phyloP scores from a whole-genome alignment of 163 green algal genomes.

The Chlorella variabilis region DNA sequence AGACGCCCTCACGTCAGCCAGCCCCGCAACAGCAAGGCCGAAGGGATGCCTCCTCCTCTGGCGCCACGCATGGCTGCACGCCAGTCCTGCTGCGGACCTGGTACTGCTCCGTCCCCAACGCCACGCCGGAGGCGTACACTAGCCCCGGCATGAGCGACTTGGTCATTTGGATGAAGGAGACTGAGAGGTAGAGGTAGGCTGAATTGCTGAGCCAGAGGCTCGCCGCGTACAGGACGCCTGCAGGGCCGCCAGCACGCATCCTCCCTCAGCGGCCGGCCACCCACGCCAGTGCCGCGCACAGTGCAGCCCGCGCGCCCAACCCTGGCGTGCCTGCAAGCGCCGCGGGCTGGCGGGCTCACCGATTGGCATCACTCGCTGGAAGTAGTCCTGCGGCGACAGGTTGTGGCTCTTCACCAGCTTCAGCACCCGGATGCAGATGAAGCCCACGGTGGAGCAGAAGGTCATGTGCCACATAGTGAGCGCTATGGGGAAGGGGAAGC shows the following conservation, averaged over 20 bases:
- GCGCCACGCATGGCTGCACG: too few species aligned
- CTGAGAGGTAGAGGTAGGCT: slow-evolving; percentile 82
- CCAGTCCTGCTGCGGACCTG: too few species aligned
- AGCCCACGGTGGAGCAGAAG: slow-evolving; percentile 67
- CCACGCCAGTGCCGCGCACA: too few species aligned
- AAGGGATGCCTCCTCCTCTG: too few species aligned
- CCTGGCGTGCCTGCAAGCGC: too few species aligned
- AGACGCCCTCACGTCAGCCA: background rate
- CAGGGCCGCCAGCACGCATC: background rate
- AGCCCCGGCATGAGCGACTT: slow-evolving; percentile 79
- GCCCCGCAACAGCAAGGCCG: too few species aligned
- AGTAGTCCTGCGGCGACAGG: slow-evolving; percentile 38
- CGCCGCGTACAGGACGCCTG: slow-evolving; percentile 73
- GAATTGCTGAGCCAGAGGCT: slow-evolving; percentile 87
- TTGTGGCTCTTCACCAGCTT: slow-evolving; percentile 55
- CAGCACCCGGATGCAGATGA: slow-evolving; percentile 53
- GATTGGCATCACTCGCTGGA: slow-evolving; percentile 84
- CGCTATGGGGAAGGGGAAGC: slow-evolving; percentile 71
- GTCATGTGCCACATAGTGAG: slow-evolving; percentile 76
- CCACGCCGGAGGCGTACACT: slow-evolving; percentile 70
- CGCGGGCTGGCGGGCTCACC: too few species aligned
- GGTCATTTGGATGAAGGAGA: slow-evolving; percentile 91
- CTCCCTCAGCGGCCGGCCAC: too few species aligned
- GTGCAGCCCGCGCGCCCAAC: too few species aligned
- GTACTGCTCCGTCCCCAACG: slow-evolving; percentile 60